Evolutionary conservation across 495 filamentous ascomycete species (phyloP), one percentile per base, ranked within the genome.

Genomic region (Trichocladium antarcticum): DNA sequence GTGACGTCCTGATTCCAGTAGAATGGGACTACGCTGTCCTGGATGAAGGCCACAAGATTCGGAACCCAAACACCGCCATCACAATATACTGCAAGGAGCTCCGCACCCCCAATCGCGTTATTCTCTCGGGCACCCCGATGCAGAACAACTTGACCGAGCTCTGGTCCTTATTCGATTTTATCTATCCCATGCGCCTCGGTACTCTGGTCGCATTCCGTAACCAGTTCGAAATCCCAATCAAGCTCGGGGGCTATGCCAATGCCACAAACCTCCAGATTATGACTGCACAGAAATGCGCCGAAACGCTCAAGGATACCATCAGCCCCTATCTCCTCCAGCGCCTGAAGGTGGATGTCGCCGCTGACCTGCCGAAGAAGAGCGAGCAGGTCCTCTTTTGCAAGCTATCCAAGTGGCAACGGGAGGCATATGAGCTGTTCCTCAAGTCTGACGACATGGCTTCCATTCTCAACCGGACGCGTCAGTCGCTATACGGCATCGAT

Each of bases 161-260:
- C n/a, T 98, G 92, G 92, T 97, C 93, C 0, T 77, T 98, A 6
- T 95, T 97, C 57, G 92, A 98, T 61, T 98, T 96, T 58, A 80
- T 96, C 47, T 95, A 84, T 56, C 92, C 92, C 0, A 95, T 96
- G 85, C 85, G 87, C 28, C 72, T 98, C 10, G 92, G 92, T 0
- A 96, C 84, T 0, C 74, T 98, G 12, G 85, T 95, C 27, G 82
- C 81, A 37, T 98, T 97, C 62, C 80, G 87, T 12, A 82, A 78
- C 52, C 79, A 90, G 45, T 96, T 97, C 47, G 92, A 95, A 58
- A 80, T 89, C 34, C 92, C 90, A 0, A 96, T 98, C 61, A 82
- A 80, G 46, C 76, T 84, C 31, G 92, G 92, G 36, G 90, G 90
- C 9, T 96, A 95, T 60, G 87, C 89, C 9, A 94, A 90, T 65